These are phyloP conservation scores for Zygosaccharomyces bisporus DNA, from an alignment of 805 yeast genomes.

Conservation along the genomic window DNA sequence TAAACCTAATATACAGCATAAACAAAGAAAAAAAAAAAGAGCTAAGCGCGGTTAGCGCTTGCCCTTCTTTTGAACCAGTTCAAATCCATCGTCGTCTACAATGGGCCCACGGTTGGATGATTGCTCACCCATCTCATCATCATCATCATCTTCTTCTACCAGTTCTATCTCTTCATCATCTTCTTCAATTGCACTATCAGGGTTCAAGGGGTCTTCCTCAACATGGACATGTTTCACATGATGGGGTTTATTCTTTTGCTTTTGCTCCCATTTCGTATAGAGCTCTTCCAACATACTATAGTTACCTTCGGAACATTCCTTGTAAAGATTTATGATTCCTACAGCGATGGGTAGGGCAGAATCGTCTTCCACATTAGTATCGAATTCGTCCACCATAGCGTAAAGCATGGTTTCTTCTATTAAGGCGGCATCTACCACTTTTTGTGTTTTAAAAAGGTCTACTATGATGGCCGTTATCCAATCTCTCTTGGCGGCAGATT, in stretches of 20 bases:
- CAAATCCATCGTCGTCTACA: conserved; percentile 93
- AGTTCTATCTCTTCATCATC: conserved; percentile 40
- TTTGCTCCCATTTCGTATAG: conserved; percentile 57
- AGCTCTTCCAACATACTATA: conserved; percentile 55
- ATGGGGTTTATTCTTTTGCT: conserved; percentile 39
- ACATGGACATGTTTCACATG: conserved; percentile 40
- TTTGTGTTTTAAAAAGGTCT: conserved; percentile 64
- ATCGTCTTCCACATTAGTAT: conserved; percentile 82
- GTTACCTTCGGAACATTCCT: conserved; percentile 52
- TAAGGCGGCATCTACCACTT: conserved; percentile 67
- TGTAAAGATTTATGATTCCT: conserved; percentile 60
- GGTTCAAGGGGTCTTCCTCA: conserved; percentile 59
- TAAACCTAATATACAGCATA: conserved; percentile 3
- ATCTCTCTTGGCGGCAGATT: conserved; percentile 85
- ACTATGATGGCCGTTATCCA: conserved; percentile 85
- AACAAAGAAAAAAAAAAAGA: no score
- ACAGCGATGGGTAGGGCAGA: conserved; percentile 74
- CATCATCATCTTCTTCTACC: conserved; percentile 41
- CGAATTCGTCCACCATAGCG: conserved; percentile 95
- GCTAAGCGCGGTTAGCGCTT: conserved; percentile 33
- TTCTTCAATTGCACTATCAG: conserved; percentile 45
- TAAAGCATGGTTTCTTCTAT: conserved; percentile 81
- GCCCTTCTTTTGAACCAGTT: conserved; percentile 75
- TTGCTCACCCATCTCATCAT: conserved; percentile 33
- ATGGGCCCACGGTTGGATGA: conserved; percentile 46